Base-by-base conservation (phyloP, 352 stramenopile species). In the Globisporangium solare region DNA sequence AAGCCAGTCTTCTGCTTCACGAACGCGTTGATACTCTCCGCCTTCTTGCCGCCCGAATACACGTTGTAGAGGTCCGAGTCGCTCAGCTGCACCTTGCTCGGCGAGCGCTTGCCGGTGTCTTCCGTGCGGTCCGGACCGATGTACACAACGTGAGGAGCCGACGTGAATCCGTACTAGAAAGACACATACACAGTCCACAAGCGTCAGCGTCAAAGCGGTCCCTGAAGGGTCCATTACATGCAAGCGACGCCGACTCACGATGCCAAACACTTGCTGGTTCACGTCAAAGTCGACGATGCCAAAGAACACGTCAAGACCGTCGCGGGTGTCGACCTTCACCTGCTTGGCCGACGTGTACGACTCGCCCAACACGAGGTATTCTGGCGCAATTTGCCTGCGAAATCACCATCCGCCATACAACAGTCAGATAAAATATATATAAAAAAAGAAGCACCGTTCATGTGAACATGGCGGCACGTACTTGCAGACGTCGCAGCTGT, bases 1-100 rank as follows among this genome's bases (percentile, higher is more conserved):
- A 92, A 91, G 57, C 85, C 85, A 8, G 85, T 93, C 58, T 89
- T 88, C 40, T 87, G 73, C 69, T 85, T 85, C 54, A 94, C 74
- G 51, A 92, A 94, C 15, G 63, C 47, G 49, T 74, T 70, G 49
- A 94, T 79, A 43, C 76, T 43, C 42, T 94, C 82, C 2, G 85
- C 85, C 15, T 76, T 61, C 50, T 88, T 89, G 58, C 85, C 83
- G 49, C 77, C 66, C 48, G 81, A 79, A 66, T 92, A 92, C 17
- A 92, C 67, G 63, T 89, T 92, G 70, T 86, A 92, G 41, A 91
- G 60, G 65, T 94, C 68, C 48, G 73, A 57, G 17, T 71, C 58
- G 10, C 71, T 63, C 24, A 86, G 54, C 60, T 79, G 68, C 32
- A 76, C 46, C 72, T 92, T 92, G 40, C 63, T 66, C 6, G 79